These are phyloP conservation scores for Immersiella caudata DNA, from an alignment of 495 filamentous ascomycete species.

Conservation along the genomic window DNA sequence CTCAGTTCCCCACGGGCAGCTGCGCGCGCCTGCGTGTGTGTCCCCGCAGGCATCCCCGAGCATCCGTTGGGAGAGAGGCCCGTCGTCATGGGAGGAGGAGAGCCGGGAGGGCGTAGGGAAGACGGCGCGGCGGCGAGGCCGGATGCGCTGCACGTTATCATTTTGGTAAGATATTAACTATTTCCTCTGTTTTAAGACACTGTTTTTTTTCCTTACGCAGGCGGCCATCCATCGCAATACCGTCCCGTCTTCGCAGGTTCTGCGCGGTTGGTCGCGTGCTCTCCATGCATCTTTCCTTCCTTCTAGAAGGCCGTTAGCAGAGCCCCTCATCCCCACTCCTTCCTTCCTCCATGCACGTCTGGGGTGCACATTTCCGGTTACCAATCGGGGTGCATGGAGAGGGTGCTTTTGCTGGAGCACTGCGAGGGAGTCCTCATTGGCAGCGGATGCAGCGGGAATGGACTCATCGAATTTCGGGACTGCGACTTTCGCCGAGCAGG, in stretches of 20 bases:
- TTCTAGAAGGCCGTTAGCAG: conserved; percentile 3
- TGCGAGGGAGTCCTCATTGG: background rate
- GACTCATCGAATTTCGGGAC: background rate
- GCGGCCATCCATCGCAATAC: background rate
- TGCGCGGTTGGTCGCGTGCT: background rate
- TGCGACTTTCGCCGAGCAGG: background rate
- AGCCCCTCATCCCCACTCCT: background rate
- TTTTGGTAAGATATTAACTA: conserved; percentile 64
- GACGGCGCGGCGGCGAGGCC: background rate
- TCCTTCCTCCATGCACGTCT: background rate
- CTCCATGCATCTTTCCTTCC: conserved; percentile 1
- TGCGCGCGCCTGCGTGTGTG: background rate
- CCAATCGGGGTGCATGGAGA: background rate
- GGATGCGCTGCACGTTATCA: conserved; percentile 68
- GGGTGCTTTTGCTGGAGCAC: background rate
- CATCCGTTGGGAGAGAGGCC: background rate
- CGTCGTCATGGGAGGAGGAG: conserved; percentile 14
- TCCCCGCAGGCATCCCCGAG: background rate
- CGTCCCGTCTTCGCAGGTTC: background rate
- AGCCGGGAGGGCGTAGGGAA: conserved; percentile 23
- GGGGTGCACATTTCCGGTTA: background rate
- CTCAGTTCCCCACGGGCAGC: background rate
- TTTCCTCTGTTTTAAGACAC: conserved; percentile 6
- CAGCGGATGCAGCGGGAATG: background rate
- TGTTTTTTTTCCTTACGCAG: background rate